These are phyloP conservation scores for Fusarium setosum DNA, from an alignment of 2,329 filamentous ascomycete species.

Conservation along the genomic window DNA sequence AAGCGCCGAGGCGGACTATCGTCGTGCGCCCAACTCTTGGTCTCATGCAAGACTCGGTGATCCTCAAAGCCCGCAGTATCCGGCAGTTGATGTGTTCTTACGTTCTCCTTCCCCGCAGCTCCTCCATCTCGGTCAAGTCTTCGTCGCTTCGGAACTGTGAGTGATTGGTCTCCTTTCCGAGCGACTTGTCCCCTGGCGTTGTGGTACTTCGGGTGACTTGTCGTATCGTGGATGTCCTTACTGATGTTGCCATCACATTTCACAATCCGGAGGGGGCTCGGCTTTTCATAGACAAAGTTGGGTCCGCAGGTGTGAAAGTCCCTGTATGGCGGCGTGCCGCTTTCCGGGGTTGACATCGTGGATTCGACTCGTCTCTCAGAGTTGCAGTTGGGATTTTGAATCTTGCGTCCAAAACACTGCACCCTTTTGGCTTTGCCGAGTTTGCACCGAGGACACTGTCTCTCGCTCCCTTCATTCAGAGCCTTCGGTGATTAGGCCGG, in stretches of 20 bases:
- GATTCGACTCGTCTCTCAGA: background rate
- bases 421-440: background rate
- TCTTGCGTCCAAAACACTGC: background rate
- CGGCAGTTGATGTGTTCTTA: background rate
- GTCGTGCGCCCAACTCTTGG: constrained; percentile 18
- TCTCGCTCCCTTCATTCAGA: background rate
- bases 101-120: constrained; percentile 34
- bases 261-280: constrained; percentile 62
- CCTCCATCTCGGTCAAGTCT: constrained; percentile 16
- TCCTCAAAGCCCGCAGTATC: background rate
- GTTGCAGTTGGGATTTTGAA: background rate
- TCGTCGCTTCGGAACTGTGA: constrained; percentile 52
- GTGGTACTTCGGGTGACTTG: constrained; percentile 41
- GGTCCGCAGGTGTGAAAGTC: constrained; percentile 46
- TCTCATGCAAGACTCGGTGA: constrained; percentile 1
- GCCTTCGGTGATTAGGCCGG: background rate
- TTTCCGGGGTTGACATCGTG: constrained; percentile 50
- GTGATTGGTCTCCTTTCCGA: constrained; percentile 29
- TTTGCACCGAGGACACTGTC: background rate
- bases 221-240: constrained; percentile 26
- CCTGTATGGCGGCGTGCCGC: constrained; percentile 40
- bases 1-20: constrained; percentile 18
- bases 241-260: constrained; percentile 48
- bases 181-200: constrained; percentile 27
- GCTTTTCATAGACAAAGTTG: constrained; percentile 42